Evolutionary conservation across 2,329 filamentous ascomycete species (phyloP), one percentile per base, ranked within the genome.

Genomic region (Cercospora sojina): DNA sequence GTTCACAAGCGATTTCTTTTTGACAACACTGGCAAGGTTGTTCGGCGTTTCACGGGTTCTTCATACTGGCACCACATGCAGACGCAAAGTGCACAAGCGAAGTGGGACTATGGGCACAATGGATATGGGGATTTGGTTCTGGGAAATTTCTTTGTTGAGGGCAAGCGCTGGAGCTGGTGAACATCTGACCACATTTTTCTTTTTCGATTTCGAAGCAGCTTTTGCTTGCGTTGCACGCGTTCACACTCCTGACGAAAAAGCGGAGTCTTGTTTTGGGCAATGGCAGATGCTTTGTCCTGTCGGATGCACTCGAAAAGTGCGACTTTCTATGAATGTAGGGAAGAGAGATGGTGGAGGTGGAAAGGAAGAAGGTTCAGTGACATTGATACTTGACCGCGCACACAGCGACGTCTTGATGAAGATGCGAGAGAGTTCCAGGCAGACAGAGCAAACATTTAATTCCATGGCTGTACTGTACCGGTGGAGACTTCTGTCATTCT

Each of bases 121-220:
- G 51, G 16, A 20, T 47, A 51, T 49, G 35, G 61, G 65, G 47
- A 62, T 57, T 59, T 43, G 32, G 32, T 16, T 32, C 16, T 61
- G 27, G 27, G n/a, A 20, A 20, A 18, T 57, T 57, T 57, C 27
- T 51, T 57, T 57, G 16, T 57, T 31, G 18, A 20, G 59, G 49
- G 49, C 23, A 31, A 64, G 65, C 65, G 65, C 64, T 25, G 65
- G 65, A 67, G 65, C 65, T 64, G 57, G 62, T 61, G 65, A 53
- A 43, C 23, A 51, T 51, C 12, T 27, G 47, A 51, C 23, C 47
- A 27, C 47, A 16, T 60, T 59, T 49, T 32, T 43, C 29, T 51
- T 58, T 51, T 32, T 41, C n/a, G 43, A 31, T 38, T 23, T 55
- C 35, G 29, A 5, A 38, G 31, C 18, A 59, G 32, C 29, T 65